These are phyloP conservation scores for Pistacia vera DNA, from an alignment of 345 rosid genomes.

Conservation along the genomic window DNA sequence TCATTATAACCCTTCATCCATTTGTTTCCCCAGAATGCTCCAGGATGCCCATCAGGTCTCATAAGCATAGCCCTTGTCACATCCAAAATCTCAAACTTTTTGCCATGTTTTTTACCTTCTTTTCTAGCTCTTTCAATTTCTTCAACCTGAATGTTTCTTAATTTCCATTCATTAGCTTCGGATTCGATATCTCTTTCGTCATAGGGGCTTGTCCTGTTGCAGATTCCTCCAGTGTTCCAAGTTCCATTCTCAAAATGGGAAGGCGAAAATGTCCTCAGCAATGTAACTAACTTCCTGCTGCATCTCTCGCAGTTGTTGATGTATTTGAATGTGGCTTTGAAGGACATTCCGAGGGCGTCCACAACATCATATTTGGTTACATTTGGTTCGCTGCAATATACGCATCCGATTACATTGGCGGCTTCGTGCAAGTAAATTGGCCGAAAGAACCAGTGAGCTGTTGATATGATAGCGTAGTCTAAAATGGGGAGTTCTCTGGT, in stretches of 20 bases:
- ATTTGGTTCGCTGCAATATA: conserved; percentile 57
- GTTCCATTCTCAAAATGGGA: conserved; percentile 83
- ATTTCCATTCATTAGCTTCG: conserved; percentile 42
- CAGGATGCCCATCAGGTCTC: conserved; percentile 96
- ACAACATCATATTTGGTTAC: conserved; percentile 41
- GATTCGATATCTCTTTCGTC: conserved; percentile 24
- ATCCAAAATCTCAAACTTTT: conserved; percentile 57
- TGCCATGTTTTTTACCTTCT: conserved; percentile 28
- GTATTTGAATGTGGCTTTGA: conserved; percentile 48
- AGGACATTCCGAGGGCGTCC: conserved; percentile 53
- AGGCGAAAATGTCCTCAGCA: conserved; percentile 85
- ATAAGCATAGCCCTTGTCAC: conserved; percentile 73
- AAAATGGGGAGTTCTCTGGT: conserved; percentile 28
- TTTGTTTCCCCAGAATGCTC: conserved; percentile 71
- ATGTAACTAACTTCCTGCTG: conserved; percentile 40
- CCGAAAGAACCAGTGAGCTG: conserved; percentile 86
- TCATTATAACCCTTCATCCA: conserved; percentile 95
- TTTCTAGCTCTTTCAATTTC: conserved; percentile 42
- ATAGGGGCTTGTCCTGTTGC: conserved; percentile 62
- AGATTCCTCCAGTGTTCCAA: conserved; percentile 84
- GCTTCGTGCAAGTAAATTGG: conserved; percentile 50
- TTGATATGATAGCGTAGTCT: conserved; percentile 66
- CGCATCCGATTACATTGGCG: conserved; percentile 50
- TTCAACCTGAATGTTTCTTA: conserved; percentile 55
- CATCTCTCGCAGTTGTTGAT: conserved; percentile 44